Conservation (phyloP, 2,329 filamentous ascomycete genomes). For the Uncinocarpus reesii region DNA sequence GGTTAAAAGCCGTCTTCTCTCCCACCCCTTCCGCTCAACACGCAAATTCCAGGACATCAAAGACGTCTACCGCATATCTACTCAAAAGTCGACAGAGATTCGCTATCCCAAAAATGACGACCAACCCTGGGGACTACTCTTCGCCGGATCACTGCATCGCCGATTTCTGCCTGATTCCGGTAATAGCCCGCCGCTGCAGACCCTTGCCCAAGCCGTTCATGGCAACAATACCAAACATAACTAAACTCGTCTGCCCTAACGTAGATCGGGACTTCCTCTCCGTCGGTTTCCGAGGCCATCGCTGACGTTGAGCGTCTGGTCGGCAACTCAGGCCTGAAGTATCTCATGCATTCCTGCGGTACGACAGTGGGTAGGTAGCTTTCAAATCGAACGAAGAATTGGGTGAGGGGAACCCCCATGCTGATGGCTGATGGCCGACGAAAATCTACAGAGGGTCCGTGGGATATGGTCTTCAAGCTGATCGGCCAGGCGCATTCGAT, state of each 20-base stretch:
- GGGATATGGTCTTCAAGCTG: constrained; percentile 75
- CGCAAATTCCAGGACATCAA: not conserved
- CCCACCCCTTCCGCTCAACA: not conserved
- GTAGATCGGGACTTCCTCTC: constrained; percentile 66
- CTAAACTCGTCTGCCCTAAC: not conserved
- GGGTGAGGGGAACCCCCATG: not conserved
- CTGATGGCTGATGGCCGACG: not conserved
- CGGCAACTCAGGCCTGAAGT: constrained; percentile 66
- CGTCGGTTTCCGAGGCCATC: constrained; percentile 71
- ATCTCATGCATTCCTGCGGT: constrained; percentile 85
- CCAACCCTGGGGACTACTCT: constrained; percentile 37
- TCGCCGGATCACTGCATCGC: constrained; percentile 63
- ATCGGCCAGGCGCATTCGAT: constrained; percentile 77
- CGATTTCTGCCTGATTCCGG: constrained; percentile 85
- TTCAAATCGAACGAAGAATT: not conserved
- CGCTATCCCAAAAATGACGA: not conserved
- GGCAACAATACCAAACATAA: too few species aligned
- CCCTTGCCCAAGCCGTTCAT: constrained; percentile 2
- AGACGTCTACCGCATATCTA: not conserved
- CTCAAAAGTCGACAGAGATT: not conserved
- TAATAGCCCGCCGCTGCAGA: constrained; percentile 37
- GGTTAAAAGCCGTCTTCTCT: not conserved
- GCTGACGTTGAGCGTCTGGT: constrained; percentile 81
- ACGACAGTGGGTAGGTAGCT: constrained; percentile 69
- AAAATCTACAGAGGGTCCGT: constrained; percentile 66